Conservation (phyloP, 371 early-diverging fungal species). For the Haplosporangium sp. region DNA sequence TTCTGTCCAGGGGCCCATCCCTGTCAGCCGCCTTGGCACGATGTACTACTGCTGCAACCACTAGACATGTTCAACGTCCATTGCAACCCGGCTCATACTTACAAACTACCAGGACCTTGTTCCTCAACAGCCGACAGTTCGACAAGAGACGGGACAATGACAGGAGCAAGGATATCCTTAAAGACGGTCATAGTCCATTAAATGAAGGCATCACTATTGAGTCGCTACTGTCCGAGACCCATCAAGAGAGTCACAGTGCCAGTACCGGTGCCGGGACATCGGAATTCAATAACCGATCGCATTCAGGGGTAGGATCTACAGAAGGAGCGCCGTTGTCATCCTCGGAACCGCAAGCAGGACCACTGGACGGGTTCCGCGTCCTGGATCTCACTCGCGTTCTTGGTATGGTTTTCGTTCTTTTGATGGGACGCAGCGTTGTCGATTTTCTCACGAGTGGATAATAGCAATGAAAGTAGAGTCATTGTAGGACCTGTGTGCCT, state of each 20-base stretch:
- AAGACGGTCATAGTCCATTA: background rate
- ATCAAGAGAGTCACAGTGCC: slow-evolving; percentile 6
- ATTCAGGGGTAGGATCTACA: background rate
- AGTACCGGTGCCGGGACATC: background rate
- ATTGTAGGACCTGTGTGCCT: too few species aligned
- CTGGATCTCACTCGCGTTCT: slow-evolving; percentile 88
- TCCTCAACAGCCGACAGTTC: background rate
- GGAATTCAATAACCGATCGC: background rate
- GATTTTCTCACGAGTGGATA: background rate
- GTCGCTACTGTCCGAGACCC: slow-evolving; percentile 17
- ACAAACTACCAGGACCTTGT: background rate
- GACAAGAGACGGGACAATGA: background rate
- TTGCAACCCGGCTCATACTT: background rate
- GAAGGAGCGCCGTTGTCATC: background rate
- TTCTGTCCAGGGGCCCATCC: slow-evolving; percentile 2
- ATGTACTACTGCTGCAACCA: background rate
- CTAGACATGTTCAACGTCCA: background rate
- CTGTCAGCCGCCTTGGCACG: background rate
- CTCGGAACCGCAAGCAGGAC: slow-evolving; percentile 36
- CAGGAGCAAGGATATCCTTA: background rate
- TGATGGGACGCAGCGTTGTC: background rate
- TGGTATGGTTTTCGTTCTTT: slow-evolving; percentile 53
- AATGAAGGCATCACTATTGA: slow-evolving; percentile 6
- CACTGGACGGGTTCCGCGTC: slow-evolving; percentile 83
- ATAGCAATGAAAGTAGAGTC: background rate